Evolutionary conservation across 2,329 filamentous ascomycete species (phyloP).

Genomic region (Hypoxylon sp.): DNA sequence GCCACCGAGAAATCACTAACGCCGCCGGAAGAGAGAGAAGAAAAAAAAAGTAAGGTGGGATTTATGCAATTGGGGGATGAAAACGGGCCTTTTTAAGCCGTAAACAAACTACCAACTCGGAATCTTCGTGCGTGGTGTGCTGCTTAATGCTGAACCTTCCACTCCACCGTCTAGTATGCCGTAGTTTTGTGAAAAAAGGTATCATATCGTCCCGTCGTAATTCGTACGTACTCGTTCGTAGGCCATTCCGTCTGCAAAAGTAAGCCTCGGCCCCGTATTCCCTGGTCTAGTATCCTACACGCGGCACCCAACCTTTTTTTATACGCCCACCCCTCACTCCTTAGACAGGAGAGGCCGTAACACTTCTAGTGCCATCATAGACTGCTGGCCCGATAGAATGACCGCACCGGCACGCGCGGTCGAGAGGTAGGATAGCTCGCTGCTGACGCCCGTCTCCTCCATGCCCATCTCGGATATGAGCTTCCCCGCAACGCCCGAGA

Average conservation of each 20-base stretch:
- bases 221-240: constrained; percentile 17
- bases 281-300: constrained; percentile 30
- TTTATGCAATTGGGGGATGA: constrained; percentile 16
- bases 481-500: constrained; percentile 89
- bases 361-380: constrained; percentile 78
- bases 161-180: constrained; percentile 26
- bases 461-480: constrained; percentile 78
- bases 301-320: neutral
- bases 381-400: constrained; percentile 80
- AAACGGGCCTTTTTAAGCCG: constrained; percentile 10
- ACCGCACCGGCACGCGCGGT: constrained; percentile 91
- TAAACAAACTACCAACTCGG: constrained; percentile 25
- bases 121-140: constrained; percentile 18
- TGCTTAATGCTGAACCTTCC: constrained; percentile 16
- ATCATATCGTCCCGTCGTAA: constrained; percentile 30
- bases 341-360: constrained; percentile 65
- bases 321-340: constrained; percentile 35
- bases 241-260: neutral
- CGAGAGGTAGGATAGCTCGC: constrained; percentile 90
- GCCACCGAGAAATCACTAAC: constrained; percentile 7
- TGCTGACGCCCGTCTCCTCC: constrained; percentile 57
- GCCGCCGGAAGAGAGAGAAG: constrained; percentile 1
- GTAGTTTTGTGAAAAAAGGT: constrained; percentile 22
- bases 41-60: constrained; percentile 8
- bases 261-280: constrained; percentile 10